Base-by-base conservation (phyloP, 2,329 filamentous ascomycete species). In the Cordyceps militaris region DNA sequence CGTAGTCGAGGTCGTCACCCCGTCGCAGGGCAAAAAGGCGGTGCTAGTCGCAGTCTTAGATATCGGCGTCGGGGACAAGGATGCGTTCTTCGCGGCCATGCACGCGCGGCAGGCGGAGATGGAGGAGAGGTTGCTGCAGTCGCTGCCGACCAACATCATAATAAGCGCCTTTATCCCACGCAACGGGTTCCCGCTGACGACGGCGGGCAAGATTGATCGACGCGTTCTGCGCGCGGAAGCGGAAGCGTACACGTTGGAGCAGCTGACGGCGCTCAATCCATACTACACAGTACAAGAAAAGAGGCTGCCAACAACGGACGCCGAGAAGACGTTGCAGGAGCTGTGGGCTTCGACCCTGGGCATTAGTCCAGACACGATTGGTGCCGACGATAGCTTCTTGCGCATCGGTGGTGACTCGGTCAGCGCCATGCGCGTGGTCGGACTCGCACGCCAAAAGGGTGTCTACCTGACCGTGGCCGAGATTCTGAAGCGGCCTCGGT, bases 401-500 rank as follows among this genome's bases (percentile, higher is more conserved):
- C 26, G 36, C 6, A 32, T 58, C 2, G 56, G 48, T 3, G 56
- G 56, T 13, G 77, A 81, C 64, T 81, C 78, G 0, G 69, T 80
- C 4, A 70, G 71, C 3, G 77, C 78, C 1, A 80, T 80, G 78
- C 74, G 71, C 60, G 68, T 80, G 0, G 76, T 78, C 0, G 71
- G 76, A 0, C 66, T 70, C 9, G 73, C 76, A 1, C 70, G 74
- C 30, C 69, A 67, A 3, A 64, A 65, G 23, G 71, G 70, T 4
- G 64, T 78, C n/a, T 61, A 67, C 0, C 63, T 80, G 28, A 76
- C 74, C 0, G 76, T 80, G 0, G 73, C 73, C 0, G 72, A 70
- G 42, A 71, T 78, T 53, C 79, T 80, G 59, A 70, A 69, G 30
- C 68, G 74, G 26, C 76, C 78, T 0, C 67, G 71, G 3, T 69